Evolutionary conservation across 148 eudicot species (phyloP).

Genomic region (Heliosperma pusillum): DNA sequence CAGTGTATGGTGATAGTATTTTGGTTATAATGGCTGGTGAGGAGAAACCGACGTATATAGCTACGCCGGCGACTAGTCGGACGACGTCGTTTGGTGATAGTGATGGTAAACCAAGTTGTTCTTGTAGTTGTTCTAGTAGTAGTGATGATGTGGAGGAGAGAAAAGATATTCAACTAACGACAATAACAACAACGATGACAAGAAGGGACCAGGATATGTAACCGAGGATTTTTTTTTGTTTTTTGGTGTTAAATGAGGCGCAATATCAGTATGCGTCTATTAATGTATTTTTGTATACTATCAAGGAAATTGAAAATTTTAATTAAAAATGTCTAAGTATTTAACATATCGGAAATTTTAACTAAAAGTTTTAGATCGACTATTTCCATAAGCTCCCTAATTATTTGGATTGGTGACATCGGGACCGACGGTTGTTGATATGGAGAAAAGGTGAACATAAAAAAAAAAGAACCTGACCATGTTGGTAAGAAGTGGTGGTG

Average conservation of each 20-base stretch:
- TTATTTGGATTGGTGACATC: too few relatives aligned
- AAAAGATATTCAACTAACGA: not conserved
- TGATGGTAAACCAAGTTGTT: not conserved
- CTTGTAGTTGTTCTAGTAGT: not conserved
- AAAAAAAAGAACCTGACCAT: constrained; percentile 1
- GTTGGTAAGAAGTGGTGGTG: constrained; percentile 16
- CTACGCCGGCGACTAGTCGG: constrained; percentile 53
- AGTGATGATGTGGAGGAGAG: not conserved
- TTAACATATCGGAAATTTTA: too few relatives aligned
- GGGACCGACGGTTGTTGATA: too few relatives aligned
- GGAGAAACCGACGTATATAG: constrained; percentile 54
- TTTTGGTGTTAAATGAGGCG: too few relatives aligned
- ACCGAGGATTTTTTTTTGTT: too few relatives aligned
- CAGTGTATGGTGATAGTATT: constrained; percentile 29
- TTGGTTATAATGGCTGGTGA: constrained; percentile 77
- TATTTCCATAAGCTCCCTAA: too few relatives aligned
- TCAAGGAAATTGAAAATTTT: not conserved
- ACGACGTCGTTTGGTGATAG: constrained; percentile 35
- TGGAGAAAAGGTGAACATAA: not conserved
- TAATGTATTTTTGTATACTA: too few relatives aligned
- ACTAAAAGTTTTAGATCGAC: too few relatives aligned
- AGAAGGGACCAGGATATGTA: not conserved
- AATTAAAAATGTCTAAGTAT: not conserved
- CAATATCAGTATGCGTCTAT: too few relatives aligned
- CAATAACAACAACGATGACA: not conserved